Evolutionary conservation across 768 basidiomycete species (phyloP), one percentile per base, ranked within the genome.

Genomic region (Wakefieldia striispora): DNA sequence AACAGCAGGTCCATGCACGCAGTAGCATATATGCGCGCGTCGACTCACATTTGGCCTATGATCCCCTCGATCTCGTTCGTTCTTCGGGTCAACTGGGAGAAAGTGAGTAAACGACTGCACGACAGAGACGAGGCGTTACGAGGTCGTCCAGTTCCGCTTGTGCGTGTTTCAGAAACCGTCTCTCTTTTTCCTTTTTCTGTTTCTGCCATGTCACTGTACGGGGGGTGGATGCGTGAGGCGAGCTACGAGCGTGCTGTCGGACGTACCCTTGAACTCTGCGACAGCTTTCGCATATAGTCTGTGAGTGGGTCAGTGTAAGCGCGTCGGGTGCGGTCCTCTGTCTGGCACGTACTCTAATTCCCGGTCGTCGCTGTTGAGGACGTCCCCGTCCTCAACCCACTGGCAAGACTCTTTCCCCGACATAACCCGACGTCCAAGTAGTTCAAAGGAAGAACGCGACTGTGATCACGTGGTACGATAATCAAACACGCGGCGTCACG

Each of bases 181-280:
- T 43, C 31, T 68, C 58, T 23, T 59, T 67, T 42, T 59, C 59
- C 33, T 21, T 53, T 23, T 55, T 59, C n/a, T 69, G 63, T 52
- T 60, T 68, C 41, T 68, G 59, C 68, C 68, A 70, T 8, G 68
- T 56, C 35, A 64, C 66, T 69, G 42, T 26, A 17, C 16, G 45
- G 47, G 10, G 16, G 10, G 35, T 34, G n/a, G 21, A 49, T 48
- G 35, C 34, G 26, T 19, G 34, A n/a, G 14, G 7, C 5, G 10
- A 34, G 19, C 6, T 3, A n/a, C 1, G 37, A 14, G 17, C 9
- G 24, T 1, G 13, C 20, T 0, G 29, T 26, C 4, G 23, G 14
- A 40, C 59, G 47, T 6, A 69, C 66, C 55, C 47, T 67, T 67
- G 54, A 67, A 68, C 31, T 67, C 66, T 16, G 63, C 59, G 10